phyloP scores from a whole-genome alignment of 1,284 basidiomycete genomes.

The Melampsora larici-populina region DNA sequence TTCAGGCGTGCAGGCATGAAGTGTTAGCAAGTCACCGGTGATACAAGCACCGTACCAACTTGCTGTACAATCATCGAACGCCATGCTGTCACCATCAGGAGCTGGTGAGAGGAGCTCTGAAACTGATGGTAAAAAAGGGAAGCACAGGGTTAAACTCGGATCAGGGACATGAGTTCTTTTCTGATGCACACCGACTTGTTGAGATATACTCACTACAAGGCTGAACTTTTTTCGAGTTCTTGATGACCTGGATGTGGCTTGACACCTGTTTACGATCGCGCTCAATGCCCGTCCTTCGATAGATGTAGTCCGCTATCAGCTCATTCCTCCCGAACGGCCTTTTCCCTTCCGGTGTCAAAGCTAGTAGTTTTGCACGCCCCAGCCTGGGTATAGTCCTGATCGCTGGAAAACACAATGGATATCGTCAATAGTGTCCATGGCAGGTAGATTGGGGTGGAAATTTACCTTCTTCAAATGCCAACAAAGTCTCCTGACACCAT shows the following conservation, averaged over 20 bases:
- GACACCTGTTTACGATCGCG: slow-evolving; percentile 54
- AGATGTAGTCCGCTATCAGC: slow-evolving; percentile 59
- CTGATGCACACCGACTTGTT: neutral
- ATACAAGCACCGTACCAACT: slow-evolving; percentile 33
- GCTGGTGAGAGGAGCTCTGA: slow-evolving; percentile 8
- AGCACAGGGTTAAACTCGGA: neutral
- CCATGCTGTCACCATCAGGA: neutral
- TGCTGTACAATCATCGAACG: slow-evolving; percentile 25
- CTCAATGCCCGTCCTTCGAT: slow-evolving; percentile 55
- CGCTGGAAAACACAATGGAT: slow-evolving; percentile 47
- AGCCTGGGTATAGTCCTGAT: slow-evolving; percentile 56
- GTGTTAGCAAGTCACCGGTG: slow-evolving; percentile 16
- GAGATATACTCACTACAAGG: slow-evolving; percentile 48
- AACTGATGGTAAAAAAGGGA: neutral
- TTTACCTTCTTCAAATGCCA: slow-evolving; percentile 28
- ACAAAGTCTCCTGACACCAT: slow-evolving; percentile 31
- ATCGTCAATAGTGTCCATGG: neutral
- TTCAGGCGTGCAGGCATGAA: slow-evolving; percentile 34
- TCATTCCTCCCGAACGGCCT: slow-evolving; percentile 60
- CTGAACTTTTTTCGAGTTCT: slow-evolving; percentile 54
- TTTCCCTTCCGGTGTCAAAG: slow-evolving; percentile 51
- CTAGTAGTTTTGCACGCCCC: slow-evolving; percentile 57
- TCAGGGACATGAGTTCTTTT: neutral
- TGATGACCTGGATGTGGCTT: slow-evolving; percentile 54
- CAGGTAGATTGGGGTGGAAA: neutral